Percentiles rank a stretch among this genome's conserved stretches.
These are phyloP conservation scores for Rhizopus delemar DNA, from an alignment of 371 early-diverging fungal species.

Conservation along the genomic window DNA sequence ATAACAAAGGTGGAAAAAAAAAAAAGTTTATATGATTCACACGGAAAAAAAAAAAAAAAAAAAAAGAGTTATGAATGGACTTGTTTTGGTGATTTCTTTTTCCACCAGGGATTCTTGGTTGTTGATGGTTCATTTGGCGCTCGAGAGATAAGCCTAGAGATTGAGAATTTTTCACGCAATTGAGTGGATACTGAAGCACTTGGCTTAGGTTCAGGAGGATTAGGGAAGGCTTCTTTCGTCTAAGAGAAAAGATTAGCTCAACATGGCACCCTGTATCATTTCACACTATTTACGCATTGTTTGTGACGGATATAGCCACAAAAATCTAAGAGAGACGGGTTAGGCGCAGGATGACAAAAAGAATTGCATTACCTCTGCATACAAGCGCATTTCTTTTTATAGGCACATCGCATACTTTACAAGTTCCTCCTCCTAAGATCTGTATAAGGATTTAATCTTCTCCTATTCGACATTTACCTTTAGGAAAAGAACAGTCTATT, in stretches of 20 bases:
- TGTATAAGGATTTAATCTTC: neutral
- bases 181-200: constrained; percentile 38
- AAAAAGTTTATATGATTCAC: too few relatives aligned
- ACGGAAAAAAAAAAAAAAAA: too few relatives aligned
- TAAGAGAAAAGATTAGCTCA: neutral
- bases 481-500: constrained; percentile 49
- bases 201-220: constrained; percentile 24
- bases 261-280: neutral
- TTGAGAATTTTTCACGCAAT: constrained; percentile 33
- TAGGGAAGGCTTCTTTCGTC: neutral
- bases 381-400: constrained; percentile 44
- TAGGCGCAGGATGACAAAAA: neutral
- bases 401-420: constrained; percentile 40
- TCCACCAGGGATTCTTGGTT: constrained; percentile 3
- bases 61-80: too few relatives aligned
- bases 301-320: constrained; percentile 50
- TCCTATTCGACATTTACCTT: constrained; percentile 21
- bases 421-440: constrained; percentile 29
- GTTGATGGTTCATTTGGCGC: neutral
- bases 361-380: constrained; percentile 34
- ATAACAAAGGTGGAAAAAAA: too few relatives aligned
- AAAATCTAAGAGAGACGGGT: constrained; percentile 18
- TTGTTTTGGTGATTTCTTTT: constrained; percentile 1
- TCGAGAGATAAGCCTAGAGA: constrained; percentile 30
- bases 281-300: constrained; percentile 17